Conservation (phyloP, 306 rosid genomes). For the Heteromeles arbutifolia region DNA sequence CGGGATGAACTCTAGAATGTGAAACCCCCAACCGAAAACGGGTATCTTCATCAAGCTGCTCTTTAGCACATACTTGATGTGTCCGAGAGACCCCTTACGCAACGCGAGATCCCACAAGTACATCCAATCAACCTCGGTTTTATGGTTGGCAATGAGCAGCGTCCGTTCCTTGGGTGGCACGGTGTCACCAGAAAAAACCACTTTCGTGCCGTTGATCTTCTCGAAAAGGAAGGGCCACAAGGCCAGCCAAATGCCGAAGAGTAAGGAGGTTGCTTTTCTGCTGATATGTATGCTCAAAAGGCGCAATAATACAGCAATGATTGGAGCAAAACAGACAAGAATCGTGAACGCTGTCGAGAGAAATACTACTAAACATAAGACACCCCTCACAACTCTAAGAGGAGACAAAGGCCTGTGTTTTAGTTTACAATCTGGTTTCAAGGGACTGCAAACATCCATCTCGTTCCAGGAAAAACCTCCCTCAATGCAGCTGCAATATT, state of each 20-base stretch:
- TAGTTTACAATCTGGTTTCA: conserved; percentile 33
- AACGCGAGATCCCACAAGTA: conserved; percentile 93
- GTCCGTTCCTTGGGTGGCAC: conserved; percentile 75
- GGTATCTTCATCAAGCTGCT: conserved; percentile 94
- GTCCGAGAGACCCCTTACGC: conserved; percentile 71
- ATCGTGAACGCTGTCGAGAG: conserved; percentile 74
- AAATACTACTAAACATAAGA: conserved; percentile 70
- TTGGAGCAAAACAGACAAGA: conserved; percentile 64
- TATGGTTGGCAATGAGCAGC: conserved; percentile 78
- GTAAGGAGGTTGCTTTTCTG: conserved; percentile 60
- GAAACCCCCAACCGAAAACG: conserved; percentile 94
- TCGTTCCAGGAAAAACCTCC: conserved; percentile 41
- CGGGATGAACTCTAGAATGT: conserved; percentile 83
- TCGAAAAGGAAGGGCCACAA: conserved; percentile 90
- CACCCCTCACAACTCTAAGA: conserved; percentile 60
- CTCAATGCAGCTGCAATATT: conserved; percentile 38
- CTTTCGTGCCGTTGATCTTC: conserved; percentile 70
- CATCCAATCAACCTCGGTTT: conserved; percentile 99
- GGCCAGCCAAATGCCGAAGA: conserved; percentile 71
- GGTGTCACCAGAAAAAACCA: conserved; percentile 68
- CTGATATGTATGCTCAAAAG: conserved; percentile 49
- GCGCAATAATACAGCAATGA: conserved; percentile 37
- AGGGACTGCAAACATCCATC: conserved; percentile 51
- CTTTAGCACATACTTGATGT: conserved; percentile 83
- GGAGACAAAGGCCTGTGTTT: conserved; percentile 67